phyloP scores from a whole-genome alignment of 805 yeast species.

The Candida parachauliodes region DNA sequence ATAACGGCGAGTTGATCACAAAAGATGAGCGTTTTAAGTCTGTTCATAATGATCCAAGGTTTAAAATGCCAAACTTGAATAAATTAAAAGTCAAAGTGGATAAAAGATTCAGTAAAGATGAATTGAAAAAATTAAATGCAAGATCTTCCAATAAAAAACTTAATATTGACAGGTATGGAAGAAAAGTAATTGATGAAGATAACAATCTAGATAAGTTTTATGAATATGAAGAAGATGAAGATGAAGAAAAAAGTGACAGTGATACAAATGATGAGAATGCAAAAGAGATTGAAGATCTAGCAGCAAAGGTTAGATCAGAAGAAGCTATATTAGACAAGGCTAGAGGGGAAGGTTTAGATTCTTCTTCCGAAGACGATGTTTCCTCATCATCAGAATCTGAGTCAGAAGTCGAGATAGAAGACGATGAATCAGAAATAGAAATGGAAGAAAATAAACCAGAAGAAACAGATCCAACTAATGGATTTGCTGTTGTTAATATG shows the following conservation, averaged over 20 bases:
- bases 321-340: constrained; percentile 48
- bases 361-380: constrained; percentile 19
- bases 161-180: constrained; percentile 83
- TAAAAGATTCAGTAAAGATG: constrained; percentile 72
- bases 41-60: constrained; percentile 85
- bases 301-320: constrained; percentile 10
- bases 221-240: constrained; percentile 36
- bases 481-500: constrained; percentile 89
- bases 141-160: constrained; percentile 51
- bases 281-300: constrained; percentile 14
- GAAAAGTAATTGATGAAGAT: constrained; percentile 49
- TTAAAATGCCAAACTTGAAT: constrained; percentile 67
- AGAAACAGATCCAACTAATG: constrained; percentile 77
- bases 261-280: constrained; percentile 39
- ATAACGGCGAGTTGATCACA: constrained; percentile 32
- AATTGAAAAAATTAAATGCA: constrained; percentile 46
- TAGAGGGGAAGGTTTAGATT: constrained; percentile 58
- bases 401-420: constrained; percentile 38
- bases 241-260: constrained; percentile 71
- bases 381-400: constrained; percentile 46
- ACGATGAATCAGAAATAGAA: constrained; percentile 53
- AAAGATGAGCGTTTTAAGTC: constrained; percentile 74
- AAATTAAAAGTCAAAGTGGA: constrained; percentile 77
- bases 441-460: constrained; percentile 62
- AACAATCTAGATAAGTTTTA: constrained; percentile 63